A percentile compares a stretch with the other conserved stretches of the same genome.
Conservation (phyloP, 169 alveolate genomes). For the Eimeria maxima region DNA sequence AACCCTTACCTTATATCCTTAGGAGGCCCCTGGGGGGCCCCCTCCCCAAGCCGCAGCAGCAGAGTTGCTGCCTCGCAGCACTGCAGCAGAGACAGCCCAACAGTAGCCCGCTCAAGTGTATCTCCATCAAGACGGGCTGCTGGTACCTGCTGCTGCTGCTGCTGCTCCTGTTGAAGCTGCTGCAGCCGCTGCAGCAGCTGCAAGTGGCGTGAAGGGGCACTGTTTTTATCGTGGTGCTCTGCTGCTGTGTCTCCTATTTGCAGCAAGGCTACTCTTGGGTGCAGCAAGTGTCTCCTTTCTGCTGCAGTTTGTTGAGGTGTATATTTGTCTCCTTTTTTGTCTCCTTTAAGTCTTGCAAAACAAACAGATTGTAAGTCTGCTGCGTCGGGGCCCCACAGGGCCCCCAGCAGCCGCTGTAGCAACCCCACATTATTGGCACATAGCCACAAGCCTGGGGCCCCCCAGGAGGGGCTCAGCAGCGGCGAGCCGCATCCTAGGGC, state of each 20-base stretch:
- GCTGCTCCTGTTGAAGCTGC: background rate
- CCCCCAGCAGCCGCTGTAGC: background rate
- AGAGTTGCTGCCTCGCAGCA: constrained; percentile 53
- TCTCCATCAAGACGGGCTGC: background rate
- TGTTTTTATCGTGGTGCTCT: no score
- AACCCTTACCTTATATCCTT: no score
- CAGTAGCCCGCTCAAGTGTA: constrained; percentile 4
- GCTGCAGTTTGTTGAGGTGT: background rate
- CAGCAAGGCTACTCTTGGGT: background rate
- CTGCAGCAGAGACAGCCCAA: constrained; percentile 46
- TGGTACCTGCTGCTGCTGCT: constrained; percentile 16
- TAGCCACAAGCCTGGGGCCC: constrained; percentile 36
- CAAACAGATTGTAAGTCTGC: background rate
- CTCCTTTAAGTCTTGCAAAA: background rate
- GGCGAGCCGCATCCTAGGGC: background rate
- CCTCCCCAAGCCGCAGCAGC: constrained; percentile 32
- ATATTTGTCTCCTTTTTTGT: background rate
- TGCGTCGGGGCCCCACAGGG: constrained; percentile 3
- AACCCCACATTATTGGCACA: background rate
- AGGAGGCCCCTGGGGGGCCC: background rate
- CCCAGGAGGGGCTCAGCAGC: constrained; percentile 30
- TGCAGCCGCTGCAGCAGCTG: background rate
- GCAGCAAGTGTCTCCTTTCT: background rate
- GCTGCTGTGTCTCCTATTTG: background rate
- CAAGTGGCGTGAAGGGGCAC: no score